Percentiles rank a stretch among this genome's conserved stretches.
Evolutionary conservation across 2,329 filamentous ascomycete genomes (phyloP).

Genomic region (Penicillium sp.): DNA sequence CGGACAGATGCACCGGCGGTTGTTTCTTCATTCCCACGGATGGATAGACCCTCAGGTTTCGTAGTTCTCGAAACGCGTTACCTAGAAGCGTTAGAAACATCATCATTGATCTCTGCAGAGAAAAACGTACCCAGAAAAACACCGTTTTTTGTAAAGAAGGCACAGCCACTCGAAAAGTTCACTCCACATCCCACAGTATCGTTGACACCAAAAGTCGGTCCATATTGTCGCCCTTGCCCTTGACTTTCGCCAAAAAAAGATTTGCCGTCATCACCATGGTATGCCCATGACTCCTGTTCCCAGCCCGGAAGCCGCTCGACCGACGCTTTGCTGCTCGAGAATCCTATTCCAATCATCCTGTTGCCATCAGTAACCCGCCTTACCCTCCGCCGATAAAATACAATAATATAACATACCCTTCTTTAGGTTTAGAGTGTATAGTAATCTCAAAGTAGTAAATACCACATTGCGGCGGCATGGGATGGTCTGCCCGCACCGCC

Average conservation of each 20-base stretch:
- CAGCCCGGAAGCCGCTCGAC: conserved; percentile 67
- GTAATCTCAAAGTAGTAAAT: conserved; percentile 91
- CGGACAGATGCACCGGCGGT: conserved; percentile 61
- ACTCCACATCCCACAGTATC: conserved; percentile 70
- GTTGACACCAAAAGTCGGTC: conserved; percentile 62
- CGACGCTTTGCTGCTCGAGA: conserved; percentile 63
- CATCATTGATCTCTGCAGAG: neutral
- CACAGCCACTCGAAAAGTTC: conserved; percentile 65
- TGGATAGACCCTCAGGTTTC: conserved; percentile 54
- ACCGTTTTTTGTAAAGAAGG: conserved; percentile 71
- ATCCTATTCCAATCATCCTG: conserved; percentile 60
- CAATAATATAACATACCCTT: conserved; percentile 57
- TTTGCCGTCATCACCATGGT: conserved; percentile 70
- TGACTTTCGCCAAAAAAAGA: conserved; percentile 64
- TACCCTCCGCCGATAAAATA: neutral
- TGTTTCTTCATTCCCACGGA: conserved; percentile 69
- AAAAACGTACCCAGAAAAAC: conserved; percentile 55
- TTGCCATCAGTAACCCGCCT: conserved; percentile 18
- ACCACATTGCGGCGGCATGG: conserved; percentile 87
- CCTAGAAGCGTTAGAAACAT: conserved; percentile 52
- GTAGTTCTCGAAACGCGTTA: conserved; percentile 54
- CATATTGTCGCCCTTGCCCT: conserved; percentile 61
- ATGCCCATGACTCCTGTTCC: conserved; percentile 69
- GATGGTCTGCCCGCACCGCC: conserved; percentile 79
- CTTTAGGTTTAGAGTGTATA: conserved; percentile 69